These are phyloP conservation scores for Nicotiana knightiana DNA, from an alignment of 257 asterid species.

Conservation along the genomic window DNA sequence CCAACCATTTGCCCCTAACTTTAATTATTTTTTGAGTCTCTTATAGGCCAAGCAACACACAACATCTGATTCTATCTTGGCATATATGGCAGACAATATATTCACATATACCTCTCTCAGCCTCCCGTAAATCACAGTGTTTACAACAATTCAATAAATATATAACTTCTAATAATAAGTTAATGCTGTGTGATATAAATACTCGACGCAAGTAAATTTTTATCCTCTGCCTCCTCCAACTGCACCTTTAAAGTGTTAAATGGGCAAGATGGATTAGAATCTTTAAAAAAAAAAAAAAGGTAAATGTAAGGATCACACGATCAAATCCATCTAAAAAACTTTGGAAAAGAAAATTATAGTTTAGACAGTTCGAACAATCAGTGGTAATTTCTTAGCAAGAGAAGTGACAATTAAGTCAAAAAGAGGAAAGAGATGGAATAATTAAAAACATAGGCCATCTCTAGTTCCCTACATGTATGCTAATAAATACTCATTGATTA, in stretches of 20 bases:
- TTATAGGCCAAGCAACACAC: conserved; percentile 16
- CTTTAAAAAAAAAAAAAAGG: background rate
- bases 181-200: no score
- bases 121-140: no score
- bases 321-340: background rate
- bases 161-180: rapidly evolving
- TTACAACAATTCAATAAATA: background rate
- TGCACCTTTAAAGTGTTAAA: background rate
- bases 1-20: conserved; percentile 10
- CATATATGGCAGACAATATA: background rate
- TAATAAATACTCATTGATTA: background rate
- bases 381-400: background rate
- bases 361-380: background rate
- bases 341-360: background rate
- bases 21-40: conserved; percentile 16
- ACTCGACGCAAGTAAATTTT: background rate
- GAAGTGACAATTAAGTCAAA: conserved; percentile 7
- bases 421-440: background rate
- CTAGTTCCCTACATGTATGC: background rate
- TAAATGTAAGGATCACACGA: background rate
- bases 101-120: background rate
- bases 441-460: background rate
- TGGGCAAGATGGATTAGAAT: background rate
- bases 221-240: background rate
- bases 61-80: background rate